phyloP scores from a whole-genome alignment of 2,329 filamentous ascomycete genomes.

The Curvularia sp. region DNA sequence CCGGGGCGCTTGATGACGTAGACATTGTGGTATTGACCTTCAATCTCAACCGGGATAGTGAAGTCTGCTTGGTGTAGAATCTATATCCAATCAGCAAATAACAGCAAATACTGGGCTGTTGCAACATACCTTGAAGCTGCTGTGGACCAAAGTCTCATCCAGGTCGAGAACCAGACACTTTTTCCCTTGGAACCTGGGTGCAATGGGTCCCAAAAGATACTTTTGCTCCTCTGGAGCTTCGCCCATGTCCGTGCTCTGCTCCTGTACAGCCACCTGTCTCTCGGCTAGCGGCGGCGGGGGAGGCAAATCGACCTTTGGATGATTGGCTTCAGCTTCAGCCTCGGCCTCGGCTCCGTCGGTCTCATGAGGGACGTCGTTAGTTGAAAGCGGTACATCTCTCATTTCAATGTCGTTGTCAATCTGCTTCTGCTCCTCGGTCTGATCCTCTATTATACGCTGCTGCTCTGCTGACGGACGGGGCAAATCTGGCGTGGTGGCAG shows the following conservation, averaged over 20 bases:
- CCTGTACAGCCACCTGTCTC: slow-evolving; percentile 51
- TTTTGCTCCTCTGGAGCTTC: slow-evolving; percentile 61
- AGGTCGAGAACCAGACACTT: slow-evolving; percentile 96
- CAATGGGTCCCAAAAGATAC: slow-evolving; percentile 81
- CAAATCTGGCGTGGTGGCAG: slow-evolving; percentile 46
- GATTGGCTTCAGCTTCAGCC: slow-evolving; percentile 35
- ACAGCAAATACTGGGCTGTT: background rate
- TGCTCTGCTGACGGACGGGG: slow-evolving; percentile 48
- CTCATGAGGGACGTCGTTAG: slow-evolving; percentile 58
- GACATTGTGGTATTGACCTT: slow-evolving; percentile 98
- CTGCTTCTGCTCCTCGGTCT: slow-evolving; percentile 58
- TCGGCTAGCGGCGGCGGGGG: slow-evolving; percentile 63
- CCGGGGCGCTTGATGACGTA: slow-evolving; percentile 99
- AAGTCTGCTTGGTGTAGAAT: slow-evolving; percentile 98
- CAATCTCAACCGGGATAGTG: slow-evolving; percentile 97
- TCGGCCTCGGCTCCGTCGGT: slow-evolving; percentile 31
- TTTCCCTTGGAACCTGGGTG: slow-evolving; percentile 79
- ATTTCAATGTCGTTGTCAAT: slow-evolving; percentile 68
- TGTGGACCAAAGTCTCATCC: slow-evolving; percentile 96
- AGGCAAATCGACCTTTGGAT: slow-evolving; percentile 59
- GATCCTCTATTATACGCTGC: slow-evolving; percentile 56
- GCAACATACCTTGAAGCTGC: slow-evolving; percentile 87
- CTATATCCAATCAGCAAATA: slow-evolving; percentile 57
- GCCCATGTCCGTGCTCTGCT: slow-evolving; percentile 53
- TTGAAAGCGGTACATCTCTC: slow-evolving; percentile 65